Evolutionary conservation across 768 basidiomycete genomes (phyloP).

Genomic region (Pleurotus salmoneostramineus): DNA sequence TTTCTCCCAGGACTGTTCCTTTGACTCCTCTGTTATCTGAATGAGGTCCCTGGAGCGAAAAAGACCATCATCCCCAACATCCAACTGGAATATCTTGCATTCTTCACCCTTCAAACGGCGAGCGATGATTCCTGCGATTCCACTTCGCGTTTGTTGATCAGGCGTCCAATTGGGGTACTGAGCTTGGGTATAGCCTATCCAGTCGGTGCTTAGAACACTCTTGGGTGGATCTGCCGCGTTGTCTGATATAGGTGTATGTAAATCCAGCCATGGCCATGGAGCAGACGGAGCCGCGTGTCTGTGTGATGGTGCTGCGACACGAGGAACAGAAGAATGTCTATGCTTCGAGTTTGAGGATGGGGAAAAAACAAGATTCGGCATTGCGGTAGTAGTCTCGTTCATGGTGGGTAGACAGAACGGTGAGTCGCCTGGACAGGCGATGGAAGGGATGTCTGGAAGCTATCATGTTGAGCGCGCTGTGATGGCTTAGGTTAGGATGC

Average conservation of each 20-base stretch:
- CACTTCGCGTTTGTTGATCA: conserved; percentile 36
- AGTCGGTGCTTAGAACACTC: conserved; percentile 13
- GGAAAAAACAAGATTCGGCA: not conserved
- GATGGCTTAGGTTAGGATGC: not conserved
- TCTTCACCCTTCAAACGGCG: conserved; percentile 9
- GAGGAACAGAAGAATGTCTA: not conserved
- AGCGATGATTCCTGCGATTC: conserved; percentile 26
- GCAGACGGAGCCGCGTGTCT: conserved; percentile 43
- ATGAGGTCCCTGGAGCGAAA: conserved; percentile 17
- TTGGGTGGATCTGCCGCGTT: not conserved
- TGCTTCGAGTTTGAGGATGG: not conserved
- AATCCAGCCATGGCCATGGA: conserved; percentile 44
- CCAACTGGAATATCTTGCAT: conserved; percentile 33
- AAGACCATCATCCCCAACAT: conserved; percentile 31
- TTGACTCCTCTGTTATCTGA: conserved; percentile 16
- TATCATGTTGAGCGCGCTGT: not conserved
- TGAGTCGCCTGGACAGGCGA: too few species aligned
- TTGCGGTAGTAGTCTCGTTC: not conserved
- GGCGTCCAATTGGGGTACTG: conserved; percentile 55
- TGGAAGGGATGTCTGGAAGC: not conserved
- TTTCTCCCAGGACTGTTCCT: conserved; percentile 28
- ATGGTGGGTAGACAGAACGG: too few species aligned
- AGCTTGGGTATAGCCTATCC: conserved; percentile 45
- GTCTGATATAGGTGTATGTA: conserved; percentile 9
- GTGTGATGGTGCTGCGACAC: conserved; percentile 33